Base-by-base conservation (phyloP, 2,329 filamentous ascomycete genomes). In the Fonsecaea nubica region DNA sequence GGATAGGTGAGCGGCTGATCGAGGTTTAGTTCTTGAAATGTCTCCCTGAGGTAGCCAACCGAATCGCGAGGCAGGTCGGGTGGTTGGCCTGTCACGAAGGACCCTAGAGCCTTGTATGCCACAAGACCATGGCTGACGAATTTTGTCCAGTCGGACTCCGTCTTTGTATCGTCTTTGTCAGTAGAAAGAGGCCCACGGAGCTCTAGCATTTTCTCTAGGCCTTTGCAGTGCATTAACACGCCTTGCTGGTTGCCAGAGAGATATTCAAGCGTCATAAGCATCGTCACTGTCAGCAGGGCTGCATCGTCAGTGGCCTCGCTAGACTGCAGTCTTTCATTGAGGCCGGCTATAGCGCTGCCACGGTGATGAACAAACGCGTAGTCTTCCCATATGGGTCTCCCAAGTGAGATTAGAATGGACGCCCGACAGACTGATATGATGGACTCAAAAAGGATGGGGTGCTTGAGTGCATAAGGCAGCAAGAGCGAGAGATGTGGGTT, bases 231-330 rank as follows among this genome's bases (percentile, higher is more conserved):
- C 63, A 68, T 69, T 5, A 45, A 21, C 21, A 72, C 71, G 33
- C 64, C 69, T 13, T 45, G 21, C 13, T 68, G 62, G 57, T 72
- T 67, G 21, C 70, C 71, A 25, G 60, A 63, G 13, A 72, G 61
- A 52, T 72, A 72, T 30, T 72, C 71, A 13, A 70, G 63, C 1
- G 71, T 72, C 63, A 72, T 65, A 4, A 72, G 62, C 71, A 72
- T 72, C 12, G 66, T 62, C 13, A 67, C 68, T 13, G 65, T 71
- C 42, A 72, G 59, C 12, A 72, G 38, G 18, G 69, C 63, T 9
- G 60, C 66, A 54, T 69, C 63, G 38, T 70, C 68, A 13, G 62
- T 66, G 25, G 65, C 60, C 6, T 62, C 33, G 4, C 55, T 61
- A 8, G 65, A 63, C 15, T 57, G 52, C 15, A 72, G 58, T 38